Conservation (phyloP, 225 moss, liverwort and hornwort genomes). For the Antitrichia curtipendula region DNA sequence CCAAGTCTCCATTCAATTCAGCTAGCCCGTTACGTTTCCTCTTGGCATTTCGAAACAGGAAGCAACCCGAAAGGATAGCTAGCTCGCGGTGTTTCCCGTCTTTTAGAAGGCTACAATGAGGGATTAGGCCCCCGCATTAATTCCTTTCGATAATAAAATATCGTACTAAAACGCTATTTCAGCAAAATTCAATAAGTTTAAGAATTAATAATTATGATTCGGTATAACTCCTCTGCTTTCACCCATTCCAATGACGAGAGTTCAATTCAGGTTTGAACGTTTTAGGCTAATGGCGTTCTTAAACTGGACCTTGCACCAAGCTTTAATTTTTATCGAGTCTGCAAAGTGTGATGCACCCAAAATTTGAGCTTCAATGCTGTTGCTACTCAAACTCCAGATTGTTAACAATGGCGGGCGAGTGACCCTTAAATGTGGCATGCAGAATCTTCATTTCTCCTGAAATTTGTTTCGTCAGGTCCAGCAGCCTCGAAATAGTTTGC, state of each 20-base stretch:
- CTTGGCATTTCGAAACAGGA: background rate
- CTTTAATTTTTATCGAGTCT: background rate
- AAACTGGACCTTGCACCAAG: background rate
- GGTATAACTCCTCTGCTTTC: background rate
- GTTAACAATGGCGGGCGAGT: constrained; percentile 1
- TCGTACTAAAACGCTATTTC: background rate
- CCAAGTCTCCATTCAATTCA: background rate
- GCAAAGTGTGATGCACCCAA: constrained; percentile 14
- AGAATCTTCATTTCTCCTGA: background rate
- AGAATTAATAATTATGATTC: background rate
- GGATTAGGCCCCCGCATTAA: background rate
- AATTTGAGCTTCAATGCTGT: background rate
- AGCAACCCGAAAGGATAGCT: background rate
- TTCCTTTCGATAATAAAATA: background rate
- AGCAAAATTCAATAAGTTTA: background rate
- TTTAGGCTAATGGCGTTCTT: background rate
- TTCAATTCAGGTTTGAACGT: background rate
- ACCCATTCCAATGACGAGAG: background rate
- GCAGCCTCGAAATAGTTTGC: constrained; percentile 2
- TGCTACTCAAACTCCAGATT: background rate
- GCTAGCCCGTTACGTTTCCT: background rate
- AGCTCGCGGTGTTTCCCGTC: background rate
- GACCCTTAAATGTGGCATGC: background rate
- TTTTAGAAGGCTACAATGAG: background rate
- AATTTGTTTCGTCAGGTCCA: background rate